Conservation (phyloP, 192 early-diverging fungal species). For the Backusella macrospora region DNA sequence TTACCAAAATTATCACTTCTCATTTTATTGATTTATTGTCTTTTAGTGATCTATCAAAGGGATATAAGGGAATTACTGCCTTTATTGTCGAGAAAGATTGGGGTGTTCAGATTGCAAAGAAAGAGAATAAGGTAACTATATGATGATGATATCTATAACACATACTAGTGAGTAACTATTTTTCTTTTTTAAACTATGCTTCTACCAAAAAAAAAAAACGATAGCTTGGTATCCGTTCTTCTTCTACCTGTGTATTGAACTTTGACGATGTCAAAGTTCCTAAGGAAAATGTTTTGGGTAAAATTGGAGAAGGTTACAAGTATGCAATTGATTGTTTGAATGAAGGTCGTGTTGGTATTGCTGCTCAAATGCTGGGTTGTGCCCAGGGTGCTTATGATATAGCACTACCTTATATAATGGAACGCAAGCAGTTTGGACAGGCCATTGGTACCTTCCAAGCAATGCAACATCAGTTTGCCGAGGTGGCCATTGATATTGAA, state of each 20-base stretch:
- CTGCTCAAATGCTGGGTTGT: slow-evolving; percentile 94
- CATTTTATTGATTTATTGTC: background rate
- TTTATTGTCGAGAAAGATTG: slow-evolving; percentile 57
- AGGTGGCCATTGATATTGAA: slow-evolving; percentile 93
- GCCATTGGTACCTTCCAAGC: slow-evolving; percentile 82
- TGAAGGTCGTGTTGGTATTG: slow-evolving; percentile 97
- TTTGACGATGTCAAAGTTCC: slow-evolving; percentile 90
- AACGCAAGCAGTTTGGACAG: slow-evolving; percentile 91
- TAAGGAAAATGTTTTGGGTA: slow-evolving; percentile 80
- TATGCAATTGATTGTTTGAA: slow-evolving; percentile 96
- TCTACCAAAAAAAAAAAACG: background rate
- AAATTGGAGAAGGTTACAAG: slow-evolving; percentile 95
- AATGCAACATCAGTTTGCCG: slow-evolving; percentile 61
- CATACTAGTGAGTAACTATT: no score
- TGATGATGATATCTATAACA: background rate
- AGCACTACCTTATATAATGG: slow-evolving; percentile 84
- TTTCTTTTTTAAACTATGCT: no score
- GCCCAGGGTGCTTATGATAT: slow-evolving; percentile 90
- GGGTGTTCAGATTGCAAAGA: slow-evolving; percentile 94
- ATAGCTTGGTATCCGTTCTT: slow-evolving; percentile 86
- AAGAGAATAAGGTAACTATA: slow-evolving; percentile 84
- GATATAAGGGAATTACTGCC: background rate
- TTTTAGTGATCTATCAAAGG: background rate
- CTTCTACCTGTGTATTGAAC: slow-evolving; percentile 89
- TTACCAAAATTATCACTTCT: slow-evolving; percentile 89